Evolutionary conservation across 441 rosid species (phyloP), one percentile per base, ranked within the genome.

Genomic region (Lepidium campestre): DNA sequence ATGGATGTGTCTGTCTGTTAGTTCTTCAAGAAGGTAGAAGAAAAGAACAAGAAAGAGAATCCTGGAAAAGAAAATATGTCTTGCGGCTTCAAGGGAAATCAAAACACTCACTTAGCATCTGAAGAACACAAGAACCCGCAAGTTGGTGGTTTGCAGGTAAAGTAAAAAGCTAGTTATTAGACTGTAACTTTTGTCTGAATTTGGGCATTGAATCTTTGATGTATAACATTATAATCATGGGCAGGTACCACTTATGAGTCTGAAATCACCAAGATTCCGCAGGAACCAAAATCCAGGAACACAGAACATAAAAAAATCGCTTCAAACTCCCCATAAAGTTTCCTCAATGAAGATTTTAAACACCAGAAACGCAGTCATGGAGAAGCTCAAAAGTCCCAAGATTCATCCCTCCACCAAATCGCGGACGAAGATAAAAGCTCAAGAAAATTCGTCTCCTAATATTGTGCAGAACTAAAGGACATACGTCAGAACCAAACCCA

Each of bases 11-110:
- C 29, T 80, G 34, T 65, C 35, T 76, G 50, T 67, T 80, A 86
- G 86, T 83, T 82, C 82, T 83, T 79, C 49, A 80, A 88, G 84
- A 89, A 80, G 78, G 57, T 83, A 59, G 91, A 85, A 78, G 97
- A 81, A 76, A 86, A 77, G 73, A 80, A 62, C 77, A 78, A 41
- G 35, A 74, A 67, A 11, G 75, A 71, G 62, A 79, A 77, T 59
- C 59, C 66, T 42, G 88, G 73, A 47, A 82, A 82, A 69, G 58
- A 23, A 42, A 81, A 71, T 70, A 17, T 34, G 17, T 41, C 44
- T 31, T 57, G 46, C n/a, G 40, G 52, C 70, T 63, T 62, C 13
- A 71, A 55, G 64, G 50, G 17, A 18, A 70, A 45, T 23, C 62
- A 32, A 50, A 70, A 22, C 19, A 25, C 34, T 25, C 58, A 27